Evolutionary conservation across 345 rosid species (phyloP).

Genomic region (Streptanthus diversifolius): DNA sequence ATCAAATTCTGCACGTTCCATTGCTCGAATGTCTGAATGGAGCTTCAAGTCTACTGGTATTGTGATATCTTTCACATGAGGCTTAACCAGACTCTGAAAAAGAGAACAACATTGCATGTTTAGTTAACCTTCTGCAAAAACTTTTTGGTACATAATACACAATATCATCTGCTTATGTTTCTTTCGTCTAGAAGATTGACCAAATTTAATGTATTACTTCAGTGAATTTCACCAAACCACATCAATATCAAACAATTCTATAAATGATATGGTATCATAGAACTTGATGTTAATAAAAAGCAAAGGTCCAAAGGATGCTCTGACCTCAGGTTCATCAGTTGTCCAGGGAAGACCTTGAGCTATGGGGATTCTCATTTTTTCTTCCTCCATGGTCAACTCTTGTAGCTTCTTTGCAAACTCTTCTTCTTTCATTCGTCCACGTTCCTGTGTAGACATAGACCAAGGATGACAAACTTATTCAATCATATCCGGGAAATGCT

Average conservation of each 20-base stretch:
- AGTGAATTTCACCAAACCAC: neutral
- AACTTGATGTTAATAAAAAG: neutral
- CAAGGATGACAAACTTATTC: neutral
- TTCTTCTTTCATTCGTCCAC: constrained; percentile 82
- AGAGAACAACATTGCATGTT: neutral
- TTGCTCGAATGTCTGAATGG: constrained; percentile 68
- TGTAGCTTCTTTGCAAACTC: constrained; percentile 74
- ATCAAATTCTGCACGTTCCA: constrained; percentile 87
- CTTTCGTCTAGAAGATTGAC: neutral
- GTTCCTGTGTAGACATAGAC: constrained; percentile 47
- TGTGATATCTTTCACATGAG: constrained; percentile 72
- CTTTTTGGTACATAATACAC: neutral
- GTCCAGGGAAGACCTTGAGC: constrained; percentile 99
- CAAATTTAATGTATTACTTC: too few species aligned
- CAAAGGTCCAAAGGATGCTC: neutral
- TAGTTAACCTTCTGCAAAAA: neutral
- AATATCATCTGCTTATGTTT: neutral
- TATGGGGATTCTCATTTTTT: constrained; percentile 61
- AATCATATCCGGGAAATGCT: neutral
- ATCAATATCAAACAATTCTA: neutral
- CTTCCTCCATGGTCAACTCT: constrained; percentile 63
- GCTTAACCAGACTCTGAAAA: constrained; percentile 63
- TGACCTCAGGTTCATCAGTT: constrained; percentile 94
- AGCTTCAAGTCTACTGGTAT: constrained; percentile 68
- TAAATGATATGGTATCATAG: neutral